A percentile compares a stretch with the other conserved stretches of the same genome.
Conservation (phyloP, 331 rosid species). For the Pyrus hybrid region DNA sequence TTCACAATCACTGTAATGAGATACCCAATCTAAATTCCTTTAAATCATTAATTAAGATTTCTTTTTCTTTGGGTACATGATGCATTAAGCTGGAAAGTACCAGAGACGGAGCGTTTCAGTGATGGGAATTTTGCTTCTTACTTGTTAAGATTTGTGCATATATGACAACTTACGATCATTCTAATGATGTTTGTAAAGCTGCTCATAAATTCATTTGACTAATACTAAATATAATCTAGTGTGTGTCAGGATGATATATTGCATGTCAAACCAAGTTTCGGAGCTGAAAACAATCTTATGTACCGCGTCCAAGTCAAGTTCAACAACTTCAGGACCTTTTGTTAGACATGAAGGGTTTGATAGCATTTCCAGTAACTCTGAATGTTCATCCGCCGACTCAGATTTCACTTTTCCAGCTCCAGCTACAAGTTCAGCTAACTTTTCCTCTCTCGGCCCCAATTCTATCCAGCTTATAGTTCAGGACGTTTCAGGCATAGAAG, state of each 20-base stretch:
- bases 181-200: background rate
- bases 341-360: slow-evolving; percentile 37
- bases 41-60: background rate
- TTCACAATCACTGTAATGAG: background rate
- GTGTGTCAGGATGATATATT: slow-evolving; percentile 92
- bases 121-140: background rate
- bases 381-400: slow-evolving; percentile 66
- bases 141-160: background rate
- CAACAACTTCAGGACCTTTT: slow-evolving; percentile 49
- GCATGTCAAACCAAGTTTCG: slow-evolving; percentile 79
- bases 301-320: slow-evolving; percentile 61
- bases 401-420: slow-evolving; percentile 65
- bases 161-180: background rate
- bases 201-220: slow-evolving; percentile 36
- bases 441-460: slow-evolving; percentile 25
- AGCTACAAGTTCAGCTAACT: slow-evolving; percentile 28
- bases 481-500: slow-evolving; percentile 63
- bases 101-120: background rate
- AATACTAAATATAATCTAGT: slow-evolving; percentile 64
- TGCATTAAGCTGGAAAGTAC: background rate
- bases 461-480: slow-evolving; percentile 50
- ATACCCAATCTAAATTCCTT: background rate
- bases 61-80: background rate
- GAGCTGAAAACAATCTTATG: slow-evolving; percentile 61
- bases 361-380: slow-evolving; percentile 72